Evolutionary conservation across 2,329 filamentous ascomycete species (phyloP), one percentile per base, ranked within the genome.

Genomic region (Botryotinia convoluta): DNA sequence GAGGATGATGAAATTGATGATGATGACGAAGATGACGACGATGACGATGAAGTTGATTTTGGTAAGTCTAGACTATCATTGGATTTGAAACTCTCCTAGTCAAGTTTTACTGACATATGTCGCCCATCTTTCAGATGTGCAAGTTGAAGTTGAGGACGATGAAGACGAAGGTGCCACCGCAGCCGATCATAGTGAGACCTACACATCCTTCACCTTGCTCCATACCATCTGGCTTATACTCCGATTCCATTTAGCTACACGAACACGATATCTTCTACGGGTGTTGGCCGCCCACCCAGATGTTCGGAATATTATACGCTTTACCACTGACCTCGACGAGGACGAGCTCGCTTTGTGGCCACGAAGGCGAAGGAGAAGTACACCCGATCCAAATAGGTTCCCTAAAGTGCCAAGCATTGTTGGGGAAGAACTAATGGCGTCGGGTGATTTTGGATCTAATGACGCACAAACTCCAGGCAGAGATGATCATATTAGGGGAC

Each of bases 351-450:
- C 83, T 67, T 82, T 85, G 68, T 84, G 85, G 77, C 83, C 86
- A 59, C 81, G 85, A 48, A 83, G 86, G 64, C 83, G 86, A 62
- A 84, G 87, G 70, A 79, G 80, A 18, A 76, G 76, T 1, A 78
- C 78, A 14, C 84, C 82, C n/a, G 87, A 90, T 73, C 86, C 86
- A 2, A 82, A 90, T 75, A 84, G 88, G 62, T 95, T 95, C 74
- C 93, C 95, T n/a, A 92, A 92, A 78, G 90, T 97, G 0, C 95
- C 95, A 0, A 97, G 91, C 78, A 89, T 92, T 18, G 87, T 89
- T 75, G 95, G 96, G 12, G 86, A 83, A 67, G 89, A 91, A 77
- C 84, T 98, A 75, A 97, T 98, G 94, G 86, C 89, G 57, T 92
- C 91, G 44, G 95, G 95, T 1, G 86, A 85, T 3, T 98, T 98